Base-by-base conservation (phyloP, 2,329 filamentous ascomycete species). In the Cercospora sp. region DNA sequence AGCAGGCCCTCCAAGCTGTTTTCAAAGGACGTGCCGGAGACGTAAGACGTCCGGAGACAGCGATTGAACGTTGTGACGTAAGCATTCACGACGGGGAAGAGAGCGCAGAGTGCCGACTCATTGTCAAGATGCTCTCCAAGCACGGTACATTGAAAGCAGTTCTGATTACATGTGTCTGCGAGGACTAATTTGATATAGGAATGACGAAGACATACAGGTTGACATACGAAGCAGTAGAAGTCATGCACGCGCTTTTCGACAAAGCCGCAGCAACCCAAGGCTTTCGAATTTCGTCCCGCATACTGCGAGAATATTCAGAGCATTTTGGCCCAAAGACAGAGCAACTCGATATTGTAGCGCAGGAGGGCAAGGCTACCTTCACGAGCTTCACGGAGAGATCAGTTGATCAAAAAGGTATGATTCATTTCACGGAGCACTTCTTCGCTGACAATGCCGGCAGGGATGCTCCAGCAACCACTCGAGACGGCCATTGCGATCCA, bases 311-410 rank as follows among this genome's bases (percentile, higher is more conserved):
- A 74, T 86, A 93, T 69, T 89, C 92, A 80, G 91, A 94, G 68
- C 91, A 93, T 75, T 94, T 94, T 75, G 90, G 91, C 0, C 90
- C 90, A 1, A 91, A 90, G 5, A 92, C 92, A 34, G 91, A 94
- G 77, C 90, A 93, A 72, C 85, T 94, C 2, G 91, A 94, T 73
- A 90, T 94, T 70, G 90, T 91, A 75, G 88, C 89, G 12, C 88
- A 91, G 63, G 87, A 90, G 58, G 89, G 82, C 9, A 85, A 86
- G 68, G 85, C 91, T 16, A 91, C 91, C 66, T 92, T 94, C 74
- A 92, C 91, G 28, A 93, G 91, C 76, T 94, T 91, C 75, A 93
- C 91, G 0, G 91, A 94, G 77, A 94, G 92, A 80, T 88, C 90
- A 8, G 85, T 89, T 66, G 90, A 89, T 73, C 88, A 89, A 7